Percentiles rank a stretch among this genome's conserved stretches.
Evolutionary conservation across 2,329 filamentous ascomycete species (phyloP).

Genomic region (Hypoxylon sp.): DNA sequence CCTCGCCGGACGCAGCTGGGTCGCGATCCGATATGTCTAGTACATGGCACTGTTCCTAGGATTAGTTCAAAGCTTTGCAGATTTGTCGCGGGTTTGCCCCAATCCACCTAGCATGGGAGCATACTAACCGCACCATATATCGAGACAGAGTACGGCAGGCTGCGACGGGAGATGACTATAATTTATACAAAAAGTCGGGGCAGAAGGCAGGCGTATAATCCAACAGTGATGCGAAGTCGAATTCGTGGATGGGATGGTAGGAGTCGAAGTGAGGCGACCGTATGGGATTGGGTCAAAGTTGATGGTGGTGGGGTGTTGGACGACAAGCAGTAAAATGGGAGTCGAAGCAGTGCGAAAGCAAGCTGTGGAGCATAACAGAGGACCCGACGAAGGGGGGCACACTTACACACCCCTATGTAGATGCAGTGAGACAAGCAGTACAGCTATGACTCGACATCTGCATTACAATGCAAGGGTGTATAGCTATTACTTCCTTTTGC

Average conservation of each 20-base stretch:
- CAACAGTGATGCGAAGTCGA: conserved; percentile 39
- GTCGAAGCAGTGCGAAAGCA: conserved; percentile 19
- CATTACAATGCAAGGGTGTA: conserved; percentile 19
- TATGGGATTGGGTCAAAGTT: conserved; percentile 42
- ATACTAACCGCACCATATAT: conserved; percentile 40
- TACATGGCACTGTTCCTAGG: conserved; percentile 49
- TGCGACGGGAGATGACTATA: conserved; percentile 4
- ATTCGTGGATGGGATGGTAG: conserved; percentile 37
- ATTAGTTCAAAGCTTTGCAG: conserved; percentile 39
- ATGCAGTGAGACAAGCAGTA: conserved; percentile 25
- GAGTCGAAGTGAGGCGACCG: conserved; percentile 46
- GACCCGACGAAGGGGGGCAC: conserved; percentile 12
- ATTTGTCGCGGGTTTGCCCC: conserved; percentile 17
- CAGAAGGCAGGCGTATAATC: conserved; percentile 23
- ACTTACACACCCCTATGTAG: conserved; percentile 18
- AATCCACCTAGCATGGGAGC: conserved; percentile 32
- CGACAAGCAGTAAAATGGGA: conserved; percentile 26
- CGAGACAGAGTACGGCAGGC: conserved; percentile 9
- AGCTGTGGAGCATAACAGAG: conserved; percentile 33
- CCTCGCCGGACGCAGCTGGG: conserved; percentile 44
- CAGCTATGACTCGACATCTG: conserved; percentile 34
- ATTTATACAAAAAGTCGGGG: conserved; percentile 39
- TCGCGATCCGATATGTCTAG: conserved; percentile 48
- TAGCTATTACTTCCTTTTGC: too few species aligned
- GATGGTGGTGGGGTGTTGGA: conserved; percentile 35